These are phyloP conservation scores for Cladochytrium replicatum DNA, from an alignment of 192 early-diverging fungal species.

Conservation along the genomic window DNA sequence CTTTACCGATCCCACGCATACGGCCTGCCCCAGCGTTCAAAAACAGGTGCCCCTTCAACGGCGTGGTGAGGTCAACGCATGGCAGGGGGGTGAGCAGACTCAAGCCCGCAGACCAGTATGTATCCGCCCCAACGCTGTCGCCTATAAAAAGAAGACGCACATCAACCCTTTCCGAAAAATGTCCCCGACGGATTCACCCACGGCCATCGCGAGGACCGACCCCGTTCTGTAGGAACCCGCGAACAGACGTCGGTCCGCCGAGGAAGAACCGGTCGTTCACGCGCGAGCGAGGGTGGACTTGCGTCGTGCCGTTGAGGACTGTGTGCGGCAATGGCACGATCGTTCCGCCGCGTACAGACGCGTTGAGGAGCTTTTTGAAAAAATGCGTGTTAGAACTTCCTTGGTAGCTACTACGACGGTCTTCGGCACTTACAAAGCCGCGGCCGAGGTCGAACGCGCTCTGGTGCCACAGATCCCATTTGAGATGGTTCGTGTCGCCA, in stretches of 20 bases:
- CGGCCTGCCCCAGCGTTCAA: constrained; percentile 91
- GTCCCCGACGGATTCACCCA: constrained; percentile 17
- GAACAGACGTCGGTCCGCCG: constrained; percentile 74
- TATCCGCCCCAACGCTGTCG: constrained; percentile 84
- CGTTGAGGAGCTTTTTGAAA: no score
- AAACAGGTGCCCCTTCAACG: constrained; percentile 76
- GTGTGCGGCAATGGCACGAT: constrained; percentile 38
- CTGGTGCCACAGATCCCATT: constrained; percentile 57
- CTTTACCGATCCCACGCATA: no score
- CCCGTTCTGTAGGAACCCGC: constrained; percentile 82
- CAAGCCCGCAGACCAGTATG: constrained; percentile 66
- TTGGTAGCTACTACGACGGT: no score
- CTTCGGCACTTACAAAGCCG: no score
- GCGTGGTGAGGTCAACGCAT: constrained; percentile 40
- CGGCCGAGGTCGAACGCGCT: no score
- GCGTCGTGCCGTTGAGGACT: background rate
- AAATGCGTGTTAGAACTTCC: no score
- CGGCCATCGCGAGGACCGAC: constrained; percentile 74
- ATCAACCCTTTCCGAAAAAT: background rate
- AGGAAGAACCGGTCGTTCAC: constrained; percentile 81
- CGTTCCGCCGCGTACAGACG: constrained; percentile 52
- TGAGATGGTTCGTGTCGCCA: constrained; percentile 68
- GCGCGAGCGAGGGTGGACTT: constrained; percentile 36
- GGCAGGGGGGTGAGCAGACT: constrained; percentile 79
- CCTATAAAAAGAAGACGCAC: constrained; percentile 11